Base-by-base conservation (phyloP, 495 filamentous ascomycete species). In the Aspergillus biplanus region DNA sequence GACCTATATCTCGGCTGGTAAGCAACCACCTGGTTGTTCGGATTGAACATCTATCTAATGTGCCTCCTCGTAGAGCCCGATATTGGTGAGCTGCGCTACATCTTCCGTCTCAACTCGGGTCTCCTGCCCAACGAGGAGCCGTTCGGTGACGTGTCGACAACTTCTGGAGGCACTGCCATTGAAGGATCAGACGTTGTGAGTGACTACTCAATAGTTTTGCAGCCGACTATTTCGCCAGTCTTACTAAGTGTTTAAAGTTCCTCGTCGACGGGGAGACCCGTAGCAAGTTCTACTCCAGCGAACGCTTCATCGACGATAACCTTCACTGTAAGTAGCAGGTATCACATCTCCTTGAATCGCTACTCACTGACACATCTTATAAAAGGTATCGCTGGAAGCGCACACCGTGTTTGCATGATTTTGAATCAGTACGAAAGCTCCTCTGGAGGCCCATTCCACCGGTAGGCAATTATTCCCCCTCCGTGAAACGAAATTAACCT, bases 281-380 rank as follows among this genome's bases (percentile, higher is more conserved):
- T 31, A 85, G 82, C 71, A 90, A 90, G 71, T 90, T 90, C 77
- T 90, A 87, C 75, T 88, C 85, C 15, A 86, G 83, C 65, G 76
- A 86, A 13, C 78, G 85, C 0, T 89, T 89, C 73, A 89, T 90
- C 73, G 87, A 90, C 67, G 86, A 89, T 64, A 75, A 85, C 12
- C 78, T 81, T 7, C 86, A 89, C 65, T 90, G 87, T 73, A 42
- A 49, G 62, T 27, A n/a, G 8, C 11, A 39, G 48, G 0, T 42
- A 16, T 8, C 7, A 8, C 7, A 1, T 5, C 9, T 3, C 12
- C 3, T 9, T 39, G 37, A 46, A 55, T 42, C 9, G 44, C 47
- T 16, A 12, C 39, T 73, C 55, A 69, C 47, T 18, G 8, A 16
- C 21, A 50, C 7, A 27, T 21, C 2, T 31, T 27, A 21, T 0